phyloP scores from a whole-genome alignment of 75 land plant species.

The Sequoiadendron giganteum region DNA sequence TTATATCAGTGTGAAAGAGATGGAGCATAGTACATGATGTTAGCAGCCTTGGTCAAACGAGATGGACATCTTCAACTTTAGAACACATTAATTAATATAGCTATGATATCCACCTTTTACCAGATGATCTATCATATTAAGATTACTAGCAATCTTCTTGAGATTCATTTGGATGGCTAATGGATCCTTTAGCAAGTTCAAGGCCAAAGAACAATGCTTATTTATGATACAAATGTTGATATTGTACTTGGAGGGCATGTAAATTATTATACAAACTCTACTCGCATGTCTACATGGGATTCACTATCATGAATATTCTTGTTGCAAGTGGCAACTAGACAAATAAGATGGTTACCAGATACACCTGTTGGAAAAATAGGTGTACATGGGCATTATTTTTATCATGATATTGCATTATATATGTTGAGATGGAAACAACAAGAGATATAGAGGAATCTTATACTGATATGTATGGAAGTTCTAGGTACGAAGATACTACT shows the following conservation, averaged over 20 bases:
- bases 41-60: conserved; percentile 91
- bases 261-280: too few relatives aligned
- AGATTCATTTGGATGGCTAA: conserved; percentile 84
- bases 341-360: too few relatives aligned
- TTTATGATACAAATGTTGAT: conserved; percentile 72
- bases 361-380: too few relatives aligned
- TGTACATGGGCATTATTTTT: too few relatives aligned
- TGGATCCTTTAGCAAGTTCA: conserved; percentile 82
- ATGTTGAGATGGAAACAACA: too few relatives aligned
- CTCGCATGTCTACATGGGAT: too few relatives aligned
- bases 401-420: too few relatives aligned
- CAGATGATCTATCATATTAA: conserved; percentile 95
- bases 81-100: conserved; percentile 62
- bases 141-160: conserved; percentile 78
- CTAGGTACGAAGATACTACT: too few relatives aligned
- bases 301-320: too few relatives aligned
- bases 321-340: too few relatives aligned
- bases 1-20: conserved; percentile 70
- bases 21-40: conserved; percentile 57
- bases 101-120: conserved; percentile 79
- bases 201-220: conserved; percentile 89
- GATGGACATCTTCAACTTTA: conserved; percentile 76
- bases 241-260: conserved; percentile 93
- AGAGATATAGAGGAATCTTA: too few relatives aligned
- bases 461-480: too few relatives aligned